These are phyloP conservation scores for Diaporthe helianthi DNA, from an alignment of 2,329 filamentous ascomycete genomes.

Conservation along the genomic window DNA sequence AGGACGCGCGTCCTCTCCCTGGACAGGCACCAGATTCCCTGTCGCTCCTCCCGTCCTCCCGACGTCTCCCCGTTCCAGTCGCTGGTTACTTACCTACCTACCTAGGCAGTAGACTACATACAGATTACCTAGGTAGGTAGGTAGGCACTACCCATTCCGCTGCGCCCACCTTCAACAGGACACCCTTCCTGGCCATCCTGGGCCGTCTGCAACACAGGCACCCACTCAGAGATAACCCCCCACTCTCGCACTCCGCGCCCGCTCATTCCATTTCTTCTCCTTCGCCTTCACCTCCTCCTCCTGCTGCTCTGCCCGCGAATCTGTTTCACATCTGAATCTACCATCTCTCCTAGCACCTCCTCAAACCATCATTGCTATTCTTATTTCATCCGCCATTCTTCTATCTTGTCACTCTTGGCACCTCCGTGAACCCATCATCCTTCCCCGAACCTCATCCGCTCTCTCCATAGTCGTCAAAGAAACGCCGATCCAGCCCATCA, in stretches of 20 bases:
- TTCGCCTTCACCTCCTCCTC: neutral
- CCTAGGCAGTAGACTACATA: no score
- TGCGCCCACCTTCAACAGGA: neutral
- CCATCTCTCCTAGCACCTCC: neutral
- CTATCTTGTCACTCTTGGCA: neutral
- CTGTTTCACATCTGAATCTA: neutral
- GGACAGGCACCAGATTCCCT: constrained; percentile 15
- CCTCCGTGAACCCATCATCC: neutral
- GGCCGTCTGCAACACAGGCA: constrained; percentile 17
- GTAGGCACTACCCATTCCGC: neutral
- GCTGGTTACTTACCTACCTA: neutral
- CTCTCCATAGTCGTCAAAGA: neutral
- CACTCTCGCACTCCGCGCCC: constrained; percentile 14
- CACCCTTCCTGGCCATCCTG: neutral
- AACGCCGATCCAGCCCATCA: neutral
- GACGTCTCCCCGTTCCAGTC: neutral
- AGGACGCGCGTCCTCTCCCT: constrained; percentile 23
- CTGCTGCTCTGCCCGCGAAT: neutral
- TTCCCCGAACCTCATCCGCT: neutral
- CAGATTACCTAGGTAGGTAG: no score
- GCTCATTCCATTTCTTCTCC: neutral
- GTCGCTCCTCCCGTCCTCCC: constrained; percentile 13
- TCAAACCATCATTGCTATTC: neutral
- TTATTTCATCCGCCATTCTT: neutral
- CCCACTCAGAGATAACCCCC: constrained; percentile 24